phyloP scores from a whole-genome alignment of 306 rosid genomes.

The Pterocarpus santalinus region DNA sequence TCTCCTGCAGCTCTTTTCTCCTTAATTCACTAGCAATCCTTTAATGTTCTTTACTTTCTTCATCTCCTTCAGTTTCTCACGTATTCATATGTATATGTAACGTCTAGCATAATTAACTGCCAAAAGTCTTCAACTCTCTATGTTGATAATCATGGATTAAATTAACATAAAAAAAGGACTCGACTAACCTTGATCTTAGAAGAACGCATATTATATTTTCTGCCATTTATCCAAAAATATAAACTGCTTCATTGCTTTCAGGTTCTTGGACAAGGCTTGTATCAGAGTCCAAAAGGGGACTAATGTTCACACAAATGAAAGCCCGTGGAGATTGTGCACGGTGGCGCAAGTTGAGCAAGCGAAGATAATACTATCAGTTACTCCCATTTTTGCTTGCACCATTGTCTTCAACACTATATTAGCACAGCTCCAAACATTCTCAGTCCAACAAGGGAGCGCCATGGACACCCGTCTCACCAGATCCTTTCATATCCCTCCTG shows the following conservation, averaged over 20 bases:
- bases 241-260: slow-evolving; percentile 25
- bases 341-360: slow-evolving; percentile 78
- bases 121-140: too few species aligned
- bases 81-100: too few species aligned
- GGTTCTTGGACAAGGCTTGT: slow-evolving; percentile 95
- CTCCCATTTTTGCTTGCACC: slow-evolving; percentile 95
- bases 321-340: slow-evolving; percentile 85
- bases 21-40: too few species aligned
- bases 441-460: slow-evolving; percentile 91
- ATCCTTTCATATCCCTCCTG: slow-evolving; percentile 85
- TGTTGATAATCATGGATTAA: too few species aligned
- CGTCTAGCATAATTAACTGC: too few species aligned
- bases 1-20: too few species aligned
- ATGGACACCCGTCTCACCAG: slow-evolving; percentile 79
- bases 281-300: slow-evolving; percentile 60
- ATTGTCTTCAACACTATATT: slow-evolving; percentile 94
- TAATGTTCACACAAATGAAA: slow-evolving; percentile 56
- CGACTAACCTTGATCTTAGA: too few species aligned
- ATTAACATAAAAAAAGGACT: too few species aligned
- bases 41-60: too few species aligned
- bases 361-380: slow-evolving; percentile 74
- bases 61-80: too few species aligned
- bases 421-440: slow-evolving; percentile 97
- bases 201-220: too few species aligned
- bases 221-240: too few species aligned